Conservation (phyloP, 108 stramenopile species). For the Seminavis robusta region DNA sequence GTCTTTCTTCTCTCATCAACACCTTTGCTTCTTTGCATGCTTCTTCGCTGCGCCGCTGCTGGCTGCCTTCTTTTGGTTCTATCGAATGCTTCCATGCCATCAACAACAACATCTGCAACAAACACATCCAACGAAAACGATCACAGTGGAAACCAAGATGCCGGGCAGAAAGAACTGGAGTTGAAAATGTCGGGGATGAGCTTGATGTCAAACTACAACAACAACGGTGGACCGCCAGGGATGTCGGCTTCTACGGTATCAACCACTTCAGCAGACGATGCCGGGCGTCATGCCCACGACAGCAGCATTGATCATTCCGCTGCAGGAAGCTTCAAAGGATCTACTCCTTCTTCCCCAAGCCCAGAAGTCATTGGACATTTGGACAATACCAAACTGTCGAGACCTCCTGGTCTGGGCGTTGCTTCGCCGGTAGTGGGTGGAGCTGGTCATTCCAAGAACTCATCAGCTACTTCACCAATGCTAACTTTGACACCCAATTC, state of each 20-base stretch:
- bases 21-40: no score
- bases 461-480: constrained; percentile 33
- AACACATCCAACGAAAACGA: no score
- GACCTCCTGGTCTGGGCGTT: constrained; percentile 28
- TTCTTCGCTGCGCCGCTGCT: no score
- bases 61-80: no score
- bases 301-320: no score
- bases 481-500: constrained; percentile 40
- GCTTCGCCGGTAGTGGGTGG: constrained; percentile 35
- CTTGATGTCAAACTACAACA: constrained; percentile 10
- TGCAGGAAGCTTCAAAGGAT: no score
- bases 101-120: no score
- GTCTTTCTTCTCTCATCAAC: no score
- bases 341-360: not conserved
- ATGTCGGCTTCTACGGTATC: constrained; percentile 4
- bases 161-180: constrained; percentile 9
- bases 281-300: not conserved
- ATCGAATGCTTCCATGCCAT: no score
- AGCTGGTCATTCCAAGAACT: constrained; percentile 22
- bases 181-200: constrained; percentile 37
- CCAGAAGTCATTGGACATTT: not conserved
- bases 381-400: constrained; percentile 5
- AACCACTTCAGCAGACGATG: not conserved
- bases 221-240: constrained; percentile 1
- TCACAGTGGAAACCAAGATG: not conserved